Evolutionary conservation across 2,329 filamentous ascomycete species (phyloP).

Genomic region (Fusarium sp.): DNA sequence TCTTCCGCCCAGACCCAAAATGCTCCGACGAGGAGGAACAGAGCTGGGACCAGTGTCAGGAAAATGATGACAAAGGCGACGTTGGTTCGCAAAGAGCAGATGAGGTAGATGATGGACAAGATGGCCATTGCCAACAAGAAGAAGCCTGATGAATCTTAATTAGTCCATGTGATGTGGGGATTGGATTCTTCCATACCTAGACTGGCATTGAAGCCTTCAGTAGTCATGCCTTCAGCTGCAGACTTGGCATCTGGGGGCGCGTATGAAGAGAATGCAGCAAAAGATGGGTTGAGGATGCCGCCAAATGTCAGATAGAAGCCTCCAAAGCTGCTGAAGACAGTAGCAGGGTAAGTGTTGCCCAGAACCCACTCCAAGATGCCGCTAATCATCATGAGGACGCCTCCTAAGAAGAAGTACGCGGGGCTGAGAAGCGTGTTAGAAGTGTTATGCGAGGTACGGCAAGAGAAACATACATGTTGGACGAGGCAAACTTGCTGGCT

Average conservation of each 20-base stretch:
- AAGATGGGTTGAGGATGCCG: constrained; percentile 62
- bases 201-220: constrained; percentile 62
- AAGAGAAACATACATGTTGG: constrained; percentile 54
- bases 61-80: constrained; percentile 78
- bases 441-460: no score
- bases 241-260: constrained; percentile 46
- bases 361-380: constrained; percentile 66
- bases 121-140: constrained; percentile 73
- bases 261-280: constrained; percentile 60
- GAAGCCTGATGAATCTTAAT: constrained; percentile 55
- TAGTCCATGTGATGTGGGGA: not conserved
- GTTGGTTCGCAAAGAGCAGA: constrained; percentile 78
- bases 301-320: constrained; percentile 67
- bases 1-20: constrained; percentile 66
- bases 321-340: constrained; percentile 66
- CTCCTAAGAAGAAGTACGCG: constrained; percentile 62
- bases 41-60: constrained; percentile 66
- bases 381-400: constrained; percentile 61
- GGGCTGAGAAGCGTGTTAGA: constrained; percentile 48
- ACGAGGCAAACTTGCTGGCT: constrained; percentile 57
- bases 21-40: constrained; percentile 68
- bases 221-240: constrained; percentile 55
- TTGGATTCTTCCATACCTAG: constrained; percentile 54
- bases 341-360: constrained; percentile 68
- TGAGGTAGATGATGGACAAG: constrained; percentile 72